phyloP scores from a whole-genome alignment of 306 rosid species.

The Castanea sativa region DNA sequence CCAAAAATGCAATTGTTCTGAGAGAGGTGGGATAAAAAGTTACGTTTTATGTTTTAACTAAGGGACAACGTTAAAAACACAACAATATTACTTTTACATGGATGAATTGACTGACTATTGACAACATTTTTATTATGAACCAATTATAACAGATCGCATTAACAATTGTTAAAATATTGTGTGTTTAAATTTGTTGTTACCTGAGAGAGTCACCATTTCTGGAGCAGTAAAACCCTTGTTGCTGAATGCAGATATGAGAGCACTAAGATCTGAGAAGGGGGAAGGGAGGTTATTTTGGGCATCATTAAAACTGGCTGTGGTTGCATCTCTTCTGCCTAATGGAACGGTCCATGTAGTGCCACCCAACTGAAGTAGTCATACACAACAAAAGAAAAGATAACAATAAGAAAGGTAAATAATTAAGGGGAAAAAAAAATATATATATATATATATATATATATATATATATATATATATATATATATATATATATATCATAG shows the following conservation, averaged over 20 bases:
- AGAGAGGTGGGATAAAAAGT: no score
- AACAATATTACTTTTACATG: no score
- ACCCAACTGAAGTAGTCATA: conserved; percentile 11
- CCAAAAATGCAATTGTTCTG: no score
- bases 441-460: no score
- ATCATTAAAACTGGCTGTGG: conserved; percentile 33
- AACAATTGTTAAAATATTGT: no score
- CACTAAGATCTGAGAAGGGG: conserved; percentile 33
- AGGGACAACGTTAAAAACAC: no score
- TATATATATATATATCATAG: no score
- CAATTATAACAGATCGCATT: background rate
- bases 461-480: no score
- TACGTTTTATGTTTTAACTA: no score
- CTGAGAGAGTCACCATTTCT: conserved; percentile 53
- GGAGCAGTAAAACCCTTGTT: conserved; percentile 26
- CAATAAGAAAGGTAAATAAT: background rate
- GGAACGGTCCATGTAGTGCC: conserved; percentile 39
- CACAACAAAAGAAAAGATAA: background rate
- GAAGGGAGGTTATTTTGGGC: conserved; percentile 43
- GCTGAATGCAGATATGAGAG: conserved; percentile 30
- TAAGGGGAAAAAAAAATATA: no score
- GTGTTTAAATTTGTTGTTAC: background rate
- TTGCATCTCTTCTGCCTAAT: conserved; percentile 55
- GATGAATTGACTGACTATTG: no score
- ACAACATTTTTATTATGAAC: background rate